Base-by-base conservation (phyloP, 371 early-diverging fungal genomes). In the Mucor indicus region DNA sequence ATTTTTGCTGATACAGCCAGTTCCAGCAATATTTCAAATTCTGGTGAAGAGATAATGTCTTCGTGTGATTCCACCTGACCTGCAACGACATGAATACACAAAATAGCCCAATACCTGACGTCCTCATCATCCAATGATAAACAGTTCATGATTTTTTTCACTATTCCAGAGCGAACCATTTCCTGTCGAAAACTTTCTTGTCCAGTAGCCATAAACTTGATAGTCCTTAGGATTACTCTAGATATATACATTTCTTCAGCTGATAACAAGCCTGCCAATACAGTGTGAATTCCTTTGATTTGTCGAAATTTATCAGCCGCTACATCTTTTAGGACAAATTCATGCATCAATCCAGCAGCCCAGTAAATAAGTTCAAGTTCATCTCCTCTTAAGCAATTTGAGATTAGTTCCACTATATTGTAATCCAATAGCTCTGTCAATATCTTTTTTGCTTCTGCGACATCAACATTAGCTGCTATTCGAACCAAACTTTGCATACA, bases 311-410 rank as follows among this genome's bases (percentile, higher is more conserved):
- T 69, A 9, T 69, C 60, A 10, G 81, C 56, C 1, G 82, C 85
- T 0, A 85, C 77, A 38, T 86, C 84, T 71, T 84, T 85, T 22
- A 83, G 55, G 1, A 81, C 87, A 69, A 82, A 91, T 55, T 91
- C 92, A 60, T 90, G 90, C 73, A 90, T 80, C 2, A 91, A 53
- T 35, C 87, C 87, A 0, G 87, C 71, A 2, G 90, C 83, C 90
- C 92, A 91, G 33, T 84, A 87, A n/a, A 85, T 85, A 3, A 91
- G 69, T 45, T 89, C 90, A 24, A 76, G 69, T 64, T 91, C 92
- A 24, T 90, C 91, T 47, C 82, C 85, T 44, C 87, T 72, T 20
- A 89, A 63, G 45, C 86, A 89, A 9, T 81, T 76, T 2, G 82
- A 75, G 4, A 89, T 72, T 8, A 91, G 55, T 3, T 85, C 76